phyloP scores from a whole-genome alignment of 78 protist genomes.

The Dictyostelium purpureum region DNA sequence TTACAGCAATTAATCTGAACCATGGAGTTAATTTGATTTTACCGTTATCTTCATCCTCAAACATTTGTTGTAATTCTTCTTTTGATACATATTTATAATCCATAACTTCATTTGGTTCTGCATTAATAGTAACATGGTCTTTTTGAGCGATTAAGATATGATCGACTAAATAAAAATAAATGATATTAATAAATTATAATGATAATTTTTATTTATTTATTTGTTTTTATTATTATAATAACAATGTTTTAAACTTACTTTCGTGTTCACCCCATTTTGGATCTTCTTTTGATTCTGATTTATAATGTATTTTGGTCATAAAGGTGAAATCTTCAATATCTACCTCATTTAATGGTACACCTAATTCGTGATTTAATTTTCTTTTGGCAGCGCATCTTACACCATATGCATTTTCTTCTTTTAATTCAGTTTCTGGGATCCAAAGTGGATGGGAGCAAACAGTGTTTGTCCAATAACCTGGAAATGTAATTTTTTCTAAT shows the following conservation, averaged over 20 bases:
- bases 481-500: slow-evolving; percentile 90
- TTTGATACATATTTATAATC: slow-evolving; percentile 74
- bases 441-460: slow-evolving; percentile 95
- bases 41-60: slow-evolving; percentile 49
- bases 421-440: slow-evolving; percentile 26
- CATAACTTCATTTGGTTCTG: slow-evolving; percentile 85
- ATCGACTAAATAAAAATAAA: slow-evolving; percentile 54
- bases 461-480: slow-evolving; percentile 93
- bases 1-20: slow-evolving; percentile 81
- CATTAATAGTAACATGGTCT: slow-evolving; percentile 38
- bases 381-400: slow-evolving; percentile 87
- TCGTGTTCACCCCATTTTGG: slow-evolving; percentile 95
- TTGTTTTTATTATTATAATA: neutral
- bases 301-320: slow-evolving; percentile 86
- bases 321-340: slow-evolving; percentile 61
- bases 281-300: slow-evolving; percentile 48
- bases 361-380: slow-evolving; percentile 90
- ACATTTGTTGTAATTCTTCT: slow-evolving; percentile 72
- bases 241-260: slow-evolving; percentile 41
- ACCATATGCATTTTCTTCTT: slow-evolving; percentile 71
- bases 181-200: neutral
- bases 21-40: slow-evolving; percentile 87
- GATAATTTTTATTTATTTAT: too few relatives aligned
- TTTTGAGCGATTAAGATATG: slow-evolving; percentile 71
- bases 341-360: slow-evolving; percentile 78